phyloP scores from a whole-genome alignment of 2,329 filamentous ascomycete species.

The Ophiocordyceps camponoti-rufipedis region DNA sequence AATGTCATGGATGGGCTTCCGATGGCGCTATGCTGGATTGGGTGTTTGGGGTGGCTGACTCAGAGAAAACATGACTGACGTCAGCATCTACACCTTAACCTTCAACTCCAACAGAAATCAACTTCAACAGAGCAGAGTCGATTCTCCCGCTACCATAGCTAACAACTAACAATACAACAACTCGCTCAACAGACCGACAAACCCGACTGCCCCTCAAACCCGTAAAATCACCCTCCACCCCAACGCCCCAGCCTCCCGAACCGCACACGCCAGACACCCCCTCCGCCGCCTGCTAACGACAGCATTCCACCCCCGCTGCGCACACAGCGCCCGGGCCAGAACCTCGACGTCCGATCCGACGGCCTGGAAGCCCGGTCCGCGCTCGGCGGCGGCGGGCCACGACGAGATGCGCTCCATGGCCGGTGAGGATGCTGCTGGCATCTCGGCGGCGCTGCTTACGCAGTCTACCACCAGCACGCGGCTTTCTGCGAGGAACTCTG shows the following conservation, averaged over 20 bases:
- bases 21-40: no score
- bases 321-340: constrained; percentile 53
- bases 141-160: no score
- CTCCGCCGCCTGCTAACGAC: constrained; percentile 47
- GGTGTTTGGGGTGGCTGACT: no score
- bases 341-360: constrained; percentile 49
- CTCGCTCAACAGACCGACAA: neutral
- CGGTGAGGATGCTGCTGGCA: constrained; percentile 29
- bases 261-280: constrained; percentile 55
- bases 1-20: no score
- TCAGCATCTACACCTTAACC: no score
- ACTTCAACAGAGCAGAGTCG: no score
- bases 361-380: constrained; percentile 20
- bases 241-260: constrained; percentile 55
- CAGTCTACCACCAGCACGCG: constrained; percentile 44
- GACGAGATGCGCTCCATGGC: constrained; percentile 18
- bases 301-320: constrained; percentile 57
- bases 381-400: constrained; percentile 12
- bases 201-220: constrained; percentile 11
- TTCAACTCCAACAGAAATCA: no score
- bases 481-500: constrained; percentile 23
- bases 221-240: constrained; percentile 50
- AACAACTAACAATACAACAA: neutral
- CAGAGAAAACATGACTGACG: no score
- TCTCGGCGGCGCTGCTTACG: constrained; percentile 32